Evolutionary conservation across 2,329 filamentous ascomycete genomes (phyloP), one percentile per base, ranked within the genome.

Genomic region (Purpureocillium lavendulum): DNA sequence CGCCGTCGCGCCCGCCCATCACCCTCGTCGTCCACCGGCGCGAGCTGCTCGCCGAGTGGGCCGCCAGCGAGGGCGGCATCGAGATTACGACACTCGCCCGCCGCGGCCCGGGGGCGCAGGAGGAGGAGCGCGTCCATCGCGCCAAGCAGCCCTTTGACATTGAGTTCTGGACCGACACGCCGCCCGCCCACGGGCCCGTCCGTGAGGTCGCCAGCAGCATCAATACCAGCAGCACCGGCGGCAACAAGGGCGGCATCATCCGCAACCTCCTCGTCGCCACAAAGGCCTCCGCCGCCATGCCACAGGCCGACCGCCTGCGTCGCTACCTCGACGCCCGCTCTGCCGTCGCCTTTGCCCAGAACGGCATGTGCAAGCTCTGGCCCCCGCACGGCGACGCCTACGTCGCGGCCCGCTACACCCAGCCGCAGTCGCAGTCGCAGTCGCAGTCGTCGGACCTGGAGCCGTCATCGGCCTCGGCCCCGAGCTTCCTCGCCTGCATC

Each of bases 311-410:
- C 38, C 56, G 66, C 14, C 60, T 95, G 12, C 66, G 74, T 7
- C 61, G 74, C 1, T 75, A 94, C 38, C 71, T 80, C 3, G 71
- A 78, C 45, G 59, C 64, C 3, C 60, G 70, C 4, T 86, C 81
- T n/a, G 84, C 85, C 0, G 76, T 96, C n/a, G 70, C 83, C 11
- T 85, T 96, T 51, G 65, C 87, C 17, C 89, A 96, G 51, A 95
- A 95, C 51, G 90, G 90, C 35, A 84, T 96, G 77, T 88, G 85
- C 26, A 70, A 67, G 47, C 57, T 76, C 13, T 77, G 73, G 73
- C 72, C 73, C 17, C 73, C 73, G 7, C 55, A 67, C 36, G 71
- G 72, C 3, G 47, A 50, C 4, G 42, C 54, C 2, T 77, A 75
- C 51, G 56, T 58, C 29, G 45, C 50, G 2, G 52, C 60, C 39